Conservation (phyloP, 129 eudicot species). For the Pseudognaphalium luteoalbum region DNA sequence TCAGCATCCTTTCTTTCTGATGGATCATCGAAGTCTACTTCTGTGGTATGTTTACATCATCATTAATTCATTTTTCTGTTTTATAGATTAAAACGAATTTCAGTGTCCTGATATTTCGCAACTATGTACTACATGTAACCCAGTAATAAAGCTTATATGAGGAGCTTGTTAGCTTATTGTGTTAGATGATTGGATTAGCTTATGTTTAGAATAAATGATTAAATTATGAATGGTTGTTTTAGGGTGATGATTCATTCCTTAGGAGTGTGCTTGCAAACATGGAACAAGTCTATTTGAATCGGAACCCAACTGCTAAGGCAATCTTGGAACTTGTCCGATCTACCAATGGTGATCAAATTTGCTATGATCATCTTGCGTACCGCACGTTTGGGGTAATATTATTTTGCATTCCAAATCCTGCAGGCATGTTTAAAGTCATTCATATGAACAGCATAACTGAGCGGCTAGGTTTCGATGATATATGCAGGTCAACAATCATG, state of each 20-base stretch:
- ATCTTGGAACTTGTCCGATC: conserved; percentile 78
- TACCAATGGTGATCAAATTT: conserved; percentile 48
- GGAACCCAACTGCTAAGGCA: conserved; percentile 88
- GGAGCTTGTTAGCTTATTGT: no score
- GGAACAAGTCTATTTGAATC: conserved; percentile 68
- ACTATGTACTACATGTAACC: no score
- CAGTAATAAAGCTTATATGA: no score
- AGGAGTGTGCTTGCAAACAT: conserved; percentile 61
- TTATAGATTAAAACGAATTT: no score
- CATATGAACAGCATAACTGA: not conserved
- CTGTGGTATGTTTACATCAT: not conserved
- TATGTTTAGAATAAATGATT: no score
- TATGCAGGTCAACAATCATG: conserved; percentile 74
- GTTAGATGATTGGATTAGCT: no score
- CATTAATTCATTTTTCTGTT: not conserved
- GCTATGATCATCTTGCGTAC: conserved; percentile 89
- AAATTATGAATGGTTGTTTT: conserved; percentile 16
- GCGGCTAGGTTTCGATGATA: not conserved
- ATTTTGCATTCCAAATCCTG: not conserved
- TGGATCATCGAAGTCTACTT: not conserved
- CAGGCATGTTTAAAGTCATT: not conserved
- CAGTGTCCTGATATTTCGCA: no score
- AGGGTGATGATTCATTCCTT: conserved; percentile 80
- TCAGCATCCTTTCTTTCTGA: not conserved
- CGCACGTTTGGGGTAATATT: conserved; percentile 81